Evolutionary conservation across 129 eudicot species (phyloP), one percentile per base, ranked within the genome.

Genomic region (Tanacetum coccineum): DNA sequence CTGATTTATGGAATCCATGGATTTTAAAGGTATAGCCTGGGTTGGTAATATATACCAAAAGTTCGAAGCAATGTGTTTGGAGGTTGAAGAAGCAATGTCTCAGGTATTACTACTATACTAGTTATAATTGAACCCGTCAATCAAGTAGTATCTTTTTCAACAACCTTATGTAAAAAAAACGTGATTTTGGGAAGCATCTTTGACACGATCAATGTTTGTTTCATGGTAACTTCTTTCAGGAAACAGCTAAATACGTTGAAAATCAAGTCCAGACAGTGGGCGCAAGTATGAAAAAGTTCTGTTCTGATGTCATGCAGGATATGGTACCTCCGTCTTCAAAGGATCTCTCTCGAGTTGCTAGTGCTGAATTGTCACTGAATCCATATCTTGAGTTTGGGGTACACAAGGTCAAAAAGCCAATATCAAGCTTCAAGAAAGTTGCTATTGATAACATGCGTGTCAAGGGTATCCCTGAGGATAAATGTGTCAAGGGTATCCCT

Each of bases 51-150:
- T 87, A 70, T 90, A 81, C 51, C 84, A 90, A 56, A 87, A 84
- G 73, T 87, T 87, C 49, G 97, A 90, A 78, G 83, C 97, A 42
- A 84, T 90, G 97, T 90, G 92, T 74, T 71, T 90, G 89, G 97
- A 90, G 83, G 87, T 85, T 53, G 97, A 90, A 82, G 97, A 87
- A 78, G 81, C 79, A 65, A 79, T 90, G 91, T 81, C 71, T 66
- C 75, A 90, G 95, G 97, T 90, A 82, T 68, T 50, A 20, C 15
- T 21, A 7, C n/a, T n/a, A n/a, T 50, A 12, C 54, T 45, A 21
- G 30, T 47, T 53, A 32, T 59, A 6, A 49, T 17, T 59, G 4
- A 66, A 25, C 62, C 3, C 4, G 42, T 59, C 65, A 59, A 59
- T 22, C 21, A 59, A 32, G 5, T 14, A 59, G 25, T 14, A 26